Percentiles rank a stretch among this genome's conserved stretches.
phyloP scores from a whole-genome alignment of 148 eudicot genomes.

The Dysphania ambrosioides region DNA sequence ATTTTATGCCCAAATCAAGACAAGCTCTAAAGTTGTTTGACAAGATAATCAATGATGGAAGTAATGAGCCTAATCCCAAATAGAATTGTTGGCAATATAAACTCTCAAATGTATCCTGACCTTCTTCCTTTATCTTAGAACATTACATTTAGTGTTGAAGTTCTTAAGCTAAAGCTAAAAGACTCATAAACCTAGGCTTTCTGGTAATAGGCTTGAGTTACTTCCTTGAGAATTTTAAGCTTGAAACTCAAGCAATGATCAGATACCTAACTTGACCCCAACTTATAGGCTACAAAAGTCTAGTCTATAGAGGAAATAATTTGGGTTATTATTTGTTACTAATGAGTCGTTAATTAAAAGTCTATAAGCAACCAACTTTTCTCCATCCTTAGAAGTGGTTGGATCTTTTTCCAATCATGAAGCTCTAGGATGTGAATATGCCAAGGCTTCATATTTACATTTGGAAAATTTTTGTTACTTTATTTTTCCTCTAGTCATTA shows the following conservation, averaged over 20 bases:
- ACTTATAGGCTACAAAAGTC: background rate
- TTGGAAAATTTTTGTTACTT: no score
- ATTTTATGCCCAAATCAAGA: background rate
- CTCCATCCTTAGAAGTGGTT: no score
- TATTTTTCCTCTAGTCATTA: no score
- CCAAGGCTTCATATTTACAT: no score
- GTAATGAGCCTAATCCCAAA: background rate
- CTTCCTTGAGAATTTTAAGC: background rate
- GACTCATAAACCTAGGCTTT: background rate
- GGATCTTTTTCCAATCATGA: no score
- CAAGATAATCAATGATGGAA: background rate
- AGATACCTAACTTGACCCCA: background rate
- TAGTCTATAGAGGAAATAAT: background rate
- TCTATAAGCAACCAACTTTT: no score
- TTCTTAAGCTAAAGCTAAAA: background rate
- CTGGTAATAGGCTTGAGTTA: background rate
- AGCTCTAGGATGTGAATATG: no score
- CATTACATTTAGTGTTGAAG: background rate
- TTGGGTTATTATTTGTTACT: background rate
- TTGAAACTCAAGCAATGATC: no score
- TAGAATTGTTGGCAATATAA: background rate
- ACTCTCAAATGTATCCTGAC: background rate
- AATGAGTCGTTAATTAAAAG: no score
- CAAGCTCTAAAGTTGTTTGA: background rate
- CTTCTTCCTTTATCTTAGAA: background rate